Evolutionary conservation across 2,329 filamentous ascomycete species (phyloP), one percentile per base, ranked within the genome.

Genomic region (Colletotrichum liriopes): DNA sequence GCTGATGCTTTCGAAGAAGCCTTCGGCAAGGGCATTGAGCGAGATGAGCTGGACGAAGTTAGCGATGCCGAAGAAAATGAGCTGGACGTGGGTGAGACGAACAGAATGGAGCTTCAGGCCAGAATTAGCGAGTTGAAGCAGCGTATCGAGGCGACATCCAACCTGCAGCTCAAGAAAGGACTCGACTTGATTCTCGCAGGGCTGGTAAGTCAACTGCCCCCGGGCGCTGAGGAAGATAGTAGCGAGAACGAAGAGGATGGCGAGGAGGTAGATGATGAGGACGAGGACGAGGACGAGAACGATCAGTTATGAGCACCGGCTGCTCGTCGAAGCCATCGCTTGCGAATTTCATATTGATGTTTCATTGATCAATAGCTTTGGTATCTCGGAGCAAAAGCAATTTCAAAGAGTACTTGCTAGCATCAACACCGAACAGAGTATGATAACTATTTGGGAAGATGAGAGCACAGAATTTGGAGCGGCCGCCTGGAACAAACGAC

Each of bases 1-100:
- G 87, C 89, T 0, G 80, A 81, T 16, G 84, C 85, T 0, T 92
- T 92, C 74, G 82, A 82, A 11, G 74, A 76, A 5, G 84, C 82
- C 0, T 90, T 89, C 77, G 86, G 84, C 0, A 78, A 82, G 37
- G 80, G 79, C 1, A 64, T 85, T 7, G 74, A 78, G 9, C 77
- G 81, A 32, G 80, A 83, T 35, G 75, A 11, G 67, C 65, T 14
- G 67, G 73, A 66, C 0, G 74, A 74, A 8, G 69, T 75, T 58
- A 62, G 74, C 41, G 71, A 77, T 11, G 71, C 61, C 0, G 73
- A 71, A 1, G 73, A 71, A 8, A 75, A 75, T 20, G 69, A 75
- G 2, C 35, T 49, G 1, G 74, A 77, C 9, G 45, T 35, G 2
- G 66, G 66, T 2, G 55, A 32, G 18, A 52, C 14, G 4, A 69